These are phyloP conservation scores for Psidium guajava DNA, from an alignment of 345 rosid species.

Conservation along the genomic window DNA sequence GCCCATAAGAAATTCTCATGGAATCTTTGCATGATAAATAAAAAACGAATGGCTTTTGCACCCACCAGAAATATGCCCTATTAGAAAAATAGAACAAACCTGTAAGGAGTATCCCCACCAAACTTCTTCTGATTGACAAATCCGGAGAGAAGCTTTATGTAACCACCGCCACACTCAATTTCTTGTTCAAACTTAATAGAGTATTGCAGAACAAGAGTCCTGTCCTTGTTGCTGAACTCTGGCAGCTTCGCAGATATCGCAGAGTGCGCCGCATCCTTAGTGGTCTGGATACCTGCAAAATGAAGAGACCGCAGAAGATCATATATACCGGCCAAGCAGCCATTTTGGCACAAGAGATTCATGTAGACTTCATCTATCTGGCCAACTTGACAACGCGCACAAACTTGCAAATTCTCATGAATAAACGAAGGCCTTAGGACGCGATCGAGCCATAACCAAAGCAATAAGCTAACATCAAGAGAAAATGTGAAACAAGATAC, in stretches of 20 bases:
- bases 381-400: background rate
- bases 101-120: conserved; percentile 97
- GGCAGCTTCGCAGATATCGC: conserved; percentile 88
- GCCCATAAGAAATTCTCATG: background rate
- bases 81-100: conserved; percentile 22
- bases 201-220: conserved; percentile 81
- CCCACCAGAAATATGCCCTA: background rate
- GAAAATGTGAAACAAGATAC: background rate
- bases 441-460: background rate
- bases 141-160: conserved; percentile 86
- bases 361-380: background rate
- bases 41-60: background rate
- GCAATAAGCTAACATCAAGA: background rate
- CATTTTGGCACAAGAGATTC: background rate
- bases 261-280: conserved; percentile 68
- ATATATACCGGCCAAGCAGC: background rate
- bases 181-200: conserved; percentile 84
- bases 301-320: background rate
- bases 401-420: background rate
- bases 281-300: conserved; percentile 69
- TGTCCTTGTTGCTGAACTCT: conserved; percentile 74
- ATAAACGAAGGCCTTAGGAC: background rate
- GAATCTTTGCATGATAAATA: background rate
- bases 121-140: conserved; percentile 93
- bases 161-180: conserved; percentile 94